Conservation (phyloP, 768 basidiomycete genomes). For the Psilocybe cubensis region DNA sequence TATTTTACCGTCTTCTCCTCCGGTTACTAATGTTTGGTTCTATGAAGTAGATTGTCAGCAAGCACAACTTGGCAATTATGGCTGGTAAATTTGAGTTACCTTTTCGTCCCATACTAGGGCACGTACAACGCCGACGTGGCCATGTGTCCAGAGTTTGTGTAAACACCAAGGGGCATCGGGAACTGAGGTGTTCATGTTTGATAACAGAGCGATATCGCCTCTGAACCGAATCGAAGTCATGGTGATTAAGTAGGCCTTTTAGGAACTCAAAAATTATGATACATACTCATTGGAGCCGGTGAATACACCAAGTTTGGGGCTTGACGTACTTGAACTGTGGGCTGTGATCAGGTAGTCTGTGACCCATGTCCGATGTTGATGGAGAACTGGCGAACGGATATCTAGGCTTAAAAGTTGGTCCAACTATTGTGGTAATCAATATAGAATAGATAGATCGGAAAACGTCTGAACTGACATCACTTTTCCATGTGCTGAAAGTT, state of each 20-base stretch:
- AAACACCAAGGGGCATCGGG: constrained; percentile 50
- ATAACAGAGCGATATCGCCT: constrained; percentile 61
- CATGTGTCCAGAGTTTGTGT: constrained; percentile 54
- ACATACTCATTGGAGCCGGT: constrained; percentile 77
- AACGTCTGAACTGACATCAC: constrained; percentile 50
- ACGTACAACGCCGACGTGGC: constrained; percentile 61
- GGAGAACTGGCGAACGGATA: constrained; percentile 67
- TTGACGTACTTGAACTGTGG: constrained; percentile 33
- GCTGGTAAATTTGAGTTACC: constrained; percentile 28
- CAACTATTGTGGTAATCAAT: constrained; percentile 42
- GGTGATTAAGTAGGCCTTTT: not conserved
- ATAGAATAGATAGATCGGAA: not conserved
- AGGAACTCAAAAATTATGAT: not conserved
- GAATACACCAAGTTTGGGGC: constrained; percentile 54
- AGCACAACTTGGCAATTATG: not conserved
- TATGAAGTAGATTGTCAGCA: constrained; percentile 6
- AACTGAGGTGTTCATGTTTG: constrained; percentile 42
- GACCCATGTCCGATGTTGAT: constrained; percentile 65
- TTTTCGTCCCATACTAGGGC: constrained; percentile 59
- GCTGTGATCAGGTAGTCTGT: constrained; percentile 76
- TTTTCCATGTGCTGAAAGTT: constrained; percentile 84
- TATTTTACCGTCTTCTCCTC: constrained; percentile 35
- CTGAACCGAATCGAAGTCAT: too few species aligned
- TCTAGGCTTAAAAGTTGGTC: constrained; percentile 60
- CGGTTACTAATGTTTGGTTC: constrained; percentile 30